Conservation (phyloP, 495 filamentous ascomycete species). For the Cudoniella acicularis region DNA sequence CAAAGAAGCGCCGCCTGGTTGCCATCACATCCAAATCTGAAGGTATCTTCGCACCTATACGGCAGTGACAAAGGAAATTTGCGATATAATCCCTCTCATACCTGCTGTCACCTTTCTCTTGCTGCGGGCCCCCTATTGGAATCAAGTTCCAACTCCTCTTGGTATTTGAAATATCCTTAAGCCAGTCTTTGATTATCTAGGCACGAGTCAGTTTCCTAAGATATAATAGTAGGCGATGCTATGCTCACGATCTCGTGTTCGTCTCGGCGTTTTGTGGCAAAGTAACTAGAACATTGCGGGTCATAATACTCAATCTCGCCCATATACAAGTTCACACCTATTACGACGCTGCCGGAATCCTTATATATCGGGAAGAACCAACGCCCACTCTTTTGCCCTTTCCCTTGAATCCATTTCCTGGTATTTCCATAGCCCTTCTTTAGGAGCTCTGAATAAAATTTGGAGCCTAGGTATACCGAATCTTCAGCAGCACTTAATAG, state of each 20-base stretch:
- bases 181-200: background rate
- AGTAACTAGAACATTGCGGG: background rate
- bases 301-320: background rate
- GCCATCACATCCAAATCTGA: background rate
- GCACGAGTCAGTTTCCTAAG: background rate
- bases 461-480: background rate
- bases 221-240: background rate
- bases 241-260: background rate
- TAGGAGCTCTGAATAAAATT: background rate
- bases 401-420: background rate
- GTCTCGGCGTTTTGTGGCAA: background rate
- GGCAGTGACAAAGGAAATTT: background rate
- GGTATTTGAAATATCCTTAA: background rate
- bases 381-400: background rate
- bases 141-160: background rate
- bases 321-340: background rate
- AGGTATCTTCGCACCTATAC: background rate
- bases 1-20: background rate
- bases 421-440: background rate
- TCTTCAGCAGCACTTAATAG: background rate
- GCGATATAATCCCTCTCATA: background rate
- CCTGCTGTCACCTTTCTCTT: background rate
- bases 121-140: background rate
- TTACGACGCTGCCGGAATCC: background rate
- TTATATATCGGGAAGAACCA: background rate